Evolutionary conservation across 2,329 filamentous ascomycete genomes (phyloP).

Genomic region (Diatrype stigma): DNA sequence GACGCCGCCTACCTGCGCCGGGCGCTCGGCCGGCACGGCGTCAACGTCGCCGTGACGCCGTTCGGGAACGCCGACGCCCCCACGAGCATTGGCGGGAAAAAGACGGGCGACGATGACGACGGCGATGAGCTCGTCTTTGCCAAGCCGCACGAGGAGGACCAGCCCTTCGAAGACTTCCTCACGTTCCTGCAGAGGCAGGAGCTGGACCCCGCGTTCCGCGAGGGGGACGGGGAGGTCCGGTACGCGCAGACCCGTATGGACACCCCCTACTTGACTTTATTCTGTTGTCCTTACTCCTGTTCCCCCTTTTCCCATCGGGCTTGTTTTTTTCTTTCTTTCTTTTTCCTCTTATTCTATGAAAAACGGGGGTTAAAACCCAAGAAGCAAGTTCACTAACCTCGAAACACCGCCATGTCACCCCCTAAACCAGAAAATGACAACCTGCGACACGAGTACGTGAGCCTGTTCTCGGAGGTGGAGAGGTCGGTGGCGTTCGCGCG

Average conservation of each 20-base stretch:
- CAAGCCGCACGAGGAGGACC: constrained; percentile 66
- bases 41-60: constrained; percentile 78
- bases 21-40: constrained; percentile 49
- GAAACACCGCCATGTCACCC: no score
- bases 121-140: constrained; percentile 49
- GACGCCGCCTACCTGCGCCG: constrained; percentile 53
- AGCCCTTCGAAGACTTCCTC: constrained; percentile 60
- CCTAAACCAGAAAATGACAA: constrained; percentile 68
- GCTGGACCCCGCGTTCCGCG: constrained; percentile 26
- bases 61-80: constrained; percentile 57
- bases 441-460: constrained; percentile 65
- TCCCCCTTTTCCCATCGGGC: no score
- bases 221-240: constrained; percentile 45
- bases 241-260: constrained; percentile 71
- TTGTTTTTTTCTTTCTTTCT: neutral
- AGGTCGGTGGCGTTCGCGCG: constrained; percentile 66
- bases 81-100: constrained; percentile 29
- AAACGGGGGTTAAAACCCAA: no score
- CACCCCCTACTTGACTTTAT: neutral
- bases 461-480: constrained; percentile 60
- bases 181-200: constrained; percentile 58
- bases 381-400: no score
- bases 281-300: no score
- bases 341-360: neutral
- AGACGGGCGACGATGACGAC: neutral